Base-by-base conservation (phyloP, 2,329 filamentous ascomycete genomes). In the Epichloe gansuensis region DNA sequence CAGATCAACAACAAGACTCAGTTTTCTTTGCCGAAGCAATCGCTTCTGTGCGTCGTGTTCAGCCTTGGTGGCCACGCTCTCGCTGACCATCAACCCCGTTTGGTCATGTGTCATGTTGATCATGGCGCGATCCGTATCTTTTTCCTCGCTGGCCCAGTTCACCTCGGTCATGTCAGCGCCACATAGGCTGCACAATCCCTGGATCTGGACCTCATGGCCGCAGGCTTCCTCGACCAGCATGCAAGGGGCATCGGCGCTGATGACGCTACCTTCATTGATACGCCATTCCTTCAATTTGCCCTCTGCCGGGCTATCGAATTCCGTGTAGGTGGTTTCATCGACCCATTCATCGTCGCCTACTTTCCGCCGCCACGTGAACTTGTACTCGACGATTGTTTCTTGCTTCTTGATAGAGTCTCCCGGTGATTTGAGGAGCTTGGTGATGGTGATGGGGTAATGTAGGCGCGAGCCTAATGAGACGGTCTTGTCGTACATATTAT, bases 51-150 rank as follows among this genome's bases (percentile, higher is more conserved):
- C 79, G 60, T 95, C 86, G 64, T 90, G 83, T 68, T 97, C 91
- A 53, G 87, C 84, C 58, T 81, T 82, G 47, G 80, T 80, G 13
- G 93, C 93, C 63, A 95, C 87, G 54, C 78, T 78, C 60, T 82
- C 76, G 67, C 89, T 96, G 61, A 98, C 88, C 47, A 85, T 89
- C 55, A 98, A 76, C 23, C 84, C 81, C 2, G 86, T 87, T 64
- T 95, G 90, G 66, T 95, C 89, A 69, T 98, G 93, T 31, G 87
- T 85, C 81, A 95, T 95, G 69, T 91, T 91, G 67, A 98, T 91
- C 54, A 86, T 89, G 49, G 93, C 93, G 59, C 91, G 88, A 56
- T 86, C 82, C 2, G 87, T 85, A 66, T 95, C 88, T 59, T 81
- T 79, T 47, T 81, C 74, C 56, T 90, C 84, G 54, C 83, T 89